Percentiles rank a stretch among this genome's conserved stretches.
phyloP scores from a whole-genome alignment of 495 filamentous ascomycete species.

The Neurospora pannonica region DNA sequence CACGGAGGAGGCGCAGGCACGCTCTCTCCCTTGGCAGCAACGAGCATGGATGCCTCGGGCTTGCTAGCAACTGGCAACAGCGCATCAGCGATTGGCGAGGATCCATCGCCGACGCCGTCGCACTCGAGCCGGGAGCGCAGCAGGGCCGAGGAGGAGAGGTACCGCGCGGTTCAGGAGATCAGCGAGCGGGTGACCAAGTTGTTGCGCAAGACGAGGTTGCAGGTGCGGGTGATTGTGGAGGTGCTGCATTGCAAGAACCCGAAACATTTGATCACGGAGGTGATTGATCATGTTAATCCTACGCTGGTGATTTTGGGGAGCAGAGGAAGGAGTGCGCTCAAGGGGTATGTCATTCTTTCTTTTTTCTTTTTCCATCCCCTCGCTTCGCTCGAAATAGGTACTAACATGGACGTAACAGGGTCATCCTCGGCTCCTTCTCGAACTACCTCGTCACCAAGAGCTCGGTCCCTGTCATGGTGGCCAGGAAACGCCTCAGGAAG shows the following conservation, averaged over 20 bases:
- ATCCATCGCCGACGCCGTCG: conserved; percentile 31
- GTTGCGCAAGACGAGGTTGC: conserved; percentile 79
- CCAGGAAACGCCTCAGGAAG: conserved; percentile 68
- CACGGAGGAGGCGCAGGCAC: conserved; percentile 14
- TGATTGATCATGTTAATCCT: conserved; percentile 83
- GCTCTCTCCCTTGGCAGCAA: neutral
- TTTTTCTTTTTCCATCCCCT: neutral
- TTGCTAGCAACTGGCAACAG: conserved; percentile 12
- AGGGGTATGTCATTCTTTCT: conserved; percentile 58
- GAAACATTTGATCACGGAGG: conserved; percentile 74
- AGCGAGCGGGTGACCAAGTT: conserved; percentile 71
- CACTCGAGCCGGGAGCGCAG: conserved; percentile 27
- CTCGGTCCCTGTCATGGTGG: conserved; percentile 93
- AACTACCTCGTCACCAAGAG: conserved; percentile 95
- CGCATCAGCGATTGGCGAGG: conserved; percentile 13
- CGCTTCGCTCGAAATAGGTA: neutral
- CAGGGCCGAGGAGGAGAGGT: conserved; percentile 67
- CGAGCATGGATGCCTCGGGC: conserved; percentile 7
- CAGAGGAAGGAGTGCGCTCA: conserved; percentile 79
- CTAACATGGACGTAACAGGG: conserved; percentile 36
- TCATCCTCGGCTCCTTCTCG: conserved; percentile 88
- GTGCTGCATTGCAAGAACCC: conserved; percentile 98
- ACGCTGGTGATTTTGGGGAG: conserved; percentile 92
- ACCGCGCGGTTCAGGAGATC: conserved; percentile 64
- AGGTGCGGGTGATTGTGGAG: conserved; percentile 86